These are phyloP conservation scores for Sporobolomyces roseus DNA, from an alignment of 768 basidiomycete genomes.

Conservation along the genomic window DNA sequence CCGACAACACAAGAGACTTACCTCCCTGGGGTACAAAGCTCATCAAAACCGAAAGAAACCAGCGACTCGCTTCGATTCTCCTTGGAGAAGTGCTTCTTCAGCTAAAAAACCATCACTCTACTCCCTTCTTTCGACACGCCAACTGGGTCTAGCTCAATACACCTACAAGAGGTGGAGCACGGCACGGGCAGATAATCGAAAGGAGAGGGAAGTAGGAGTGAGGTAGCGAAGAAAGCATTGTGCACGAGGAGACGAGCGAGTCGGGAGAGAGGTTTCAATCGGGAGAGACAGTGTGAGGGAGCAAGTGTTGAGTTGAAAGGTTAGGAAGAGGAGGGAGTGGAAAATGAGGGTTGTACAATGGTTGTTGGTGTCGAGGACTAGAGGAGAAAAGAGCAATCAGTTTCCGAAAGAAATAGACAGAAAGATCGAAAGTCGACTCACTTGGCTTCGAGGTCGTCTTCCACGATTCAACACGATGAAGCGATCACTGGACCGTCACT, in stretches of 20 bases:
- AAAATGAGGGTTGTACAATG: slow-evolving; percentile 1
- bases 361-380: slow-evolving; percentile 2
- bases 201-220: background rate
- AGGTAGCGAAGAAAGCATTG: background rate
- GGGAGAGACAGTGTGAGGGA: slow-evolving; percentile 10
- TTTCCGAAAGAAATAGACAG: background rate
- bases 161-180: slow-evolving; percentile 4
- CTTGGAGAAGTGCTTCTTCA: background rate
- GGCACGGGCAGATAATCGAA: slow-evolving; percentile 7
- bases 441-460: background rate
- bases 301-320: background rate
- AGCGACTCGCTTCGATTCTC: background rate
- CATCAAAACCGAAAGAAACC: slow-evolving; percentile 1
- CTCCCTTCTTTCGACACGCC: background rate
- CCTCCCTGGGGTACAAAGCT: background rate
- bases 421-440: background rate
- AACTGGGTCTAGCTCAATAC: slow-evolving; percentile 20
- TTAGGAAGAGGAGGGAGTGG: background rate
- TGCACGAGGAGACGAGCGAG: background rate
- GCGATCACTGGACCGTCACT: slow-evolving; percentile 1
- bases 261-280: background rate
- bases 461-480: slow-evolving; percentile 7
- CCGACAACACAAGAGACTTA: background rate
- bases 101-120: background rate
- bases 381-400: background rate